Percentiles rank a stretch among this genome's conserved stretches.
Conservation (phyloP, 345 rosid species). For the Lenwebbia sp. region DNA sequence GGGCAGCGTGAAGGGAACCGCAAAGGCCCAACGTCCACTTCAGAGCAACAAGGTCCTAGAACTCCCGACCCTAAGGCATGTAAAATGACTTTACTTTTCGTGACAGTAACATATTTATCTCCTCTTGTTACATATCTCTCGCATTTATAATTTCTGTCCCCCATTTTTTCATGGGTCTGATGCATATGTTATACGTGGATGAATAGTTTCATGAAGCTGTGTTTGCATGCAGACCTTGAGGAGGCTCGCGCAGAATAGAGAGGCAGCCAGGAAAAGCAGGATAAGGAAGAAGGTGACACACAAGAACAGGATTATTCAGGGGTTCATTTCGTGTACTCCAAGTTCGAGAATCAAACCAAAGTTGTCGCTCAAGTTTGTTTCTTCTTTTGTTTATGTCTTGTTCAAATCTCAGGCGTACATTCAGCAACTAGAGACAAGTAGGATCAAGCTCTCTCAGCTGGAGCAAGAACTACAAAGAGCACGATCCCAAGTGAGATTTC, state of each 20-base stretch:
- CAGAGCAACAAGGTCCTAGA: slow-evolving; percentile 29
- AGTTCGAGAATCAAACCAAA: background rate
- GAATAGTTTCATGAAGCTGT: background rate
- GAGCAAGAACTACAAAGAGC: slow-evolving; percentile 95
- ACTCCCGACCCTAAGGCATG: slow-evolving; percentile 43
- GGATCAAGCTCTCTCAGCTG: slow-evolving; percentile 83
- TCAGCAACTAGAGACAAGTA: slow-evolving; percentile 91
- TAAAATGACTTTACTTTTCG: background rate
- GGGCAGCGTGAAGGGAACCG: slow-evolving; percentile 38
- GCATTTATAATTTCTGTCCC: background rate
- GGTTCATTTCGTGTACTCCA: background rate
- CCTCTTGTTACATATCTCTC: background rate
- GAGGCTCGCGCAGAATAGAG: slow-evolving; percentile 52
- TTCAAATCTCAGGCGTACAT: slow-evolving; percentile 65
- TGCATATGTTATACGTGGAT: background rate
- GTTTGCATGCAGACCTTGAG: slow-evolving; percentile 22
- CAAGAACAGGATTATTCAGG: background rate
- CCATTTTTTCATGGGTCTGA: background rate
- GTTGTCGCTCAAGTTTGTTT: background rate
- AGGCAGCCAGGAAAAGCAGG: slow-evolving; percentile 51
- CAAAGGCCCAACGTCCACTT: slow-evolving; percentile 27
- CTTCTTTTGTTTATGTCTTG: background rate
- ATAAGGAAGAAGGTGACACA: slow-evolving; percentile 30
- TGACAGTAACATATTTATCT: background rate
- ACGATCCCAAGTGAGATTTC: slow-evolving; percentile 53